Percentiles rank a stretch among this genome's conserved stretches.
These are phyloP conservation scores for Brassica incana DNA, from an alignment of 345 rosid species.

Conservation along the genomic window DNA sequence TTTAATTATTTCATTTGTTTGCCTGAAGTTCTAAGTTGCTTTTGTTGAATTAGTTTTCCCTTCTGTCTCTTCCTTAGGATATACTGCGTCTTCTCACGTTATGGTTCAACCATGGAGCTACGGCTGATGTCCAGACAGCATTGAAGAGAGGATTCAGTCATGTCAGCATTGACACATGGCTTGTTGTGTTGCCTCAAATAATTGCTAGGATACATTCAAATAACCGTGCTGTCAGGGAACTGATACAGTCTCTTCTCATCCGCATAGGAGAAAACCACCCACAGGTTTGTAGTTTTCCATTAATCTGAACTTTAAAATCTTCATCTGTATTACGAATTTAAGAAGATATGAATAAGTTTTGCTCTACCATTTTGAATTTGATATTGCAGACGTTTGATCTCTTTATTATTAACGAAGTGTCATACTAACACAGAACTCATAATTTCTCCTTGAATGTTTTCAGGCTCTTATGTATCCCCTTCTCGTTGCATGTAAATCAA, in stretches of 20 bases:
- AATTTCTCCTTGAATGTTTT: slow-evolving; percentile 17
- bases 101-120: slow-evolving; percentile 99
- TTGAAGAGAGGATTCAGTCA: slow-evolving; percentile 74
- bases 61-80: slow-evolving; percentile 57
- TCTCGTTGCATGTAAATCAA: slow-evolving; percentile 97
- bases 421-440: not conserved
- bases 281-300: slow-evolving; percentile 61
- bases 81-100: slow-evolving; percentile 96
- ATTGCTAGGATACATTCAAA: slow-evolving; percentile 99
- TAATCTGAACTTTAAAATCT: slow-evolving; percentile 4
- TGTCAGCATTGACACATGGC: slow-evolving; percentile 97
- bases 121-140: slow-evolving; percentile 86
- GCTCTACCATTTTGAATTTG: slow-evolving; percentile 5
- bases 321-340: slow-evolving; percentile 3
- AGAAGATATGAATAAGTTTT: not conserved
- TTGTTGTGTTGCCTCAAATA: slow-evolving; percentile 95
- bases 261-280: slow-evolving; percentile 96
- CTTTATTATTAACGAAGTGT: not conserved
- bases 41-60: slow-evolving; percentile 16
- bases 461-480: slow-evolving; percentile 99
- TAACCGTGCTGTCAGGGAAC: slow-evolving; percentile 85
- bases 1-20: not conserved
- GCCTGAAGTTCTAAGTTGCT: not conserved
- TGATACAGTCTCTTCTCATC: slow-evolving; percentile 89
- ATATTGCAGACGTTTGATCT: slow-evolving; percentile 1